Base-by-base conservation (phyloP, 192 early-diverging fungal species). In the Spizellomyces sp. region DNA sequence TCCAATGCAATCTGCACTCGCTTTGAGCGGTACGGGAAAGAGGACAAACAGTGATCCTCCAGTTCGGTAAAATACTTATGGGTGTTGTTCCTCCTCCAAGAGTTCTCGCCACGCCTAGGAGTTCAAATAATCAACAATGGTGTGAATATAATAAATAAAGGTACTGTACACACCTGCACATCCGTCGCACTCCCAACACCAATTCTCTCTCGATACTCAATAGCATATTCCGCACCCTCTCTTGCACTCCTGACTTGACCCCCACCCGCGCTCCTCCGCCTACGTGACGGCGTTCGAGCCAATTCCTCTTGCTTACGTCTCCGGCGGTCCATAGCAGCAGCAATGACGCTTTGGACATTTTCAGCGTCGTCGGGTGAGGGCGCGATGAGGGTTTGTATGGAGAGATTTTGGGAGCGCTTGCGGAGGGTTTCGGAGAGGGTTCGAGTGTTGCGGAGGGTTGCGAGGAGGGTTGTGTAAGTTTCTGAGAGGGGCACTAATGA, bases 191-290 rank as follows among this genome's bases (percentile, higher is more conserved):
- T 44, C n/a, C 70, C 70, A 65, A 72, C 64, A 6, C 61, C 71
- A 14, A 74, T 60, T 44, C 45, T 43, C 41, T 74, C 71, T 5
- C 58, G 27, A 58, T 67, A 74, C 63, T 74, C 71, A 46, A 61
- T 61, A 14, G 71, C 71, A 60, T 46, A 74, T 58, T 74, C 71
- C 56, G 58, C 21, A 6, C 63, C 65, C 46, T 74, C 71, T 50
- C 48, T 56, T 57, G 62, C 71, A 4, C 15, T 59, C 19, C 46
- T 52, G 36, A 66, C 71, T 5, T 58, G 52, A 12, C 57, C 14
- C 4, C 71, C 71, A 5, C 58, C n/a, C 36, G 56, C 46, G 42
- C 71, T 66, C 43, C 55, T 21, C 52, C 71, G 50, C 21, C 27
- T 19, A 57, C 62, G 48, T 14, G 57, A 58, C 19, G 71, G 64